A percentile compares a stretch with the other conserved stretches of the same genome.
Conservation (phyloP, 805 yeast genomes). For the Candida vaughaniae region DNA sequence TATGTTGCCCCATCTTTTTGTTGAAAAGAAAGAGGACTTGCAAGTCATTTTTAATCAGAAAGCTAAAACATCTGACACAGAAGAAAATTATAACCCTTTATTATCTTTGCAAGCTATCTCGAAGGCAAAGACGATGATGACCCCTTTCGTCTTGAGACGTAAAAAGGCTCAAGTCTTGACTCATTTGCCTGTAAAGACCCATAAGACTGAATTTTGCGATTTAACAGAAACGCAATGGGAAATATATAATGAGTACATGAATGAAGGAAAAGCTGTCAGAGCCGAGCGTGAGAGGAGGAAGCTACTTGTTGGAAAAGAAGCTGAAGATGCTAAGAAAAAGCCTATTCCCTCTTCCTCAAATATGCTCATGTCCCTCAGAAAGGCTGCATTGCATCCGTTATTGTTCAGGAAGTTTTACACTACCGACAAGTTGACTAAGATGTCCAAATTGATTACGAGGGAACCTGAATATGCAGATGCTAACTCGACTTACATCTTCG, state of each 20-base stretch:
- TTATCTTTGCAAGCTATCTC: slow-evolving; percentile 87
- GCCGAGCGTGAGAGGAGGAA: slow-evolving; percentile 46
- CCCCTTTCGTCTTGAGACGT: slow-evolving; percentile 92
- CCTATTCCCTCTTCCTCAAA: slow-evolving; percentile 55
- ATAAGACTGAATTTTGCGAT: slow-evolving; percentile 62
- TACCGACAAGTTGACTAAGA: slow-evolving; percentile 53
- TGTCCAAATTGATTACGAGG: slow-evolving; percentile 77
- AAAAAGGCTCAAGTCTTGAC: slow-evolving; percentile 88
- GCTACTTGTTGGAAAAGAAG: slow-evolving; percentile 32
- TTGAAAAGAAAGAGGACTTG: slow-evolving; percentile 77
- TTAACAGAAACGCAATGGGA: slow-evolving; percentile 52
- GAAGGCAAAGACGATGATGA: slow-evolving; percentile 97
- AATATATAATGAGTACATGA: slow-evolving; percentile 63
- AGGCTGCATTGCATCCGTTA: slow-evolving; percentile 91
- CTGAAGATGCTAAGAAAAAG: slow-evolving; percentile 27
- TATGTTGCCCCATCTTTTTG: slow-evolving; percentile 81
- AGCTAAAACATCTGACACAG: slow-evolving; percentile 61
- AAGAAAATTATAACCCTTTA: slow-evolving; percentile 64
- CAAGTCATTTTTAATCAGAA: slow-evolving; percentile 83
- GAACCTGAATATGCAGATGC: slow-evolving; percentile 83
- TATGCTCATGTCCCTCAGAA: slow-evolving; percentile 83
- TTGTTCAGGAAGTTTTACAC: slow-evolving; percentile 67
- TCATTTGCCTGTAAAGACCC: slow-evolving; percentile 79
- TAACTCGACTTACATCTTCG: slow-evolving; percentile 71
- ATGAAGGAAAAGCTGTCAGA: slow-evolving; percentile 38